Evolutionary conservation across 1,139 yeast species (phyloP), one percentile per base, ranked within the genome.

Genomic region (Yamadazyma dendronema): DNA sequence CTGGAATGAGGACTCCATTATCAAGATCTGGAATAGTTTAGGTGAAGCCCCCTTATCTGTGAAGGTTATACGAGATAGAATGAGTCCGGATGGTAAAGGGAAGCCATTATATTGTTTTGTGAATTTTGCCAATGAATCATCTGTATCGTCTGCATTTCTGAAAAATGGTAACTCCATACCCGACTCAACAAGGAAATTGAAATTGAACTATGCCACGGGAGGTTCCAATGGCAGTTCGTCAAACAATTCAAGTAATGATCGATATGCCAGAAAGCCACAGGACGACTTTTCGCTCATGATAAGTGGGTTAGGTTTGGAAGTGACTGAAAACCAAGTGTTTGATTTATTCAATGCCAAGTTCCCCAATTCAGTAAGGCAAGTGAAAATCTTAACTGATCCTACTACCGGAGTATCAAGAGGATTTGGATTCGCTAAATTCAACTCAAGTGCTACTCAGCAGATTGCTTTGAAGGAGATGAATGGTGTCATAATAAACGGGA

Each of bases 391-490:
- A 92, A 67, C 81, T 4, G 96, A 90, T 56, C 82, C 88, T 3
- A 68, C 74, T 16, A 79, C 94, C 2, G 85, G 84, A 13, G 69
- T 74, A 16, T 83, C 96, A 3, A 79, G 92, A 49, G 95, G 97
- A 28, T 88, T 86, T 62, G 97, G 97, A 1, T 89, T 90, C 61
- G 92, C 89, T n/a, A 74, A 95, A 43, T 88, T 90, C 57, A 66
- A 76, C 30, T 75, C 77, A 40, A 84, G 81, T 47, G 72, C 74
- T n/a, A 86, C 84, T 38, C 84, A 89, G 61, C 80, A 79, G 46
- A 69, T 80, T 33, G 95, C 97, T 0, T 64, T 87, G 29, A 62
- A 70, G 19, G 95, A 86, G 53, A 86, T 87, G 95, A 88, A 85
- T 56, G 96, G 95, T 3, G 71, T 73, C 19, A 70, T 80, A 57